Evolutionary conservation across 768 basidiomycete species (phyloP).

Genomic region (Hirschioporus abietinus): DNA sequence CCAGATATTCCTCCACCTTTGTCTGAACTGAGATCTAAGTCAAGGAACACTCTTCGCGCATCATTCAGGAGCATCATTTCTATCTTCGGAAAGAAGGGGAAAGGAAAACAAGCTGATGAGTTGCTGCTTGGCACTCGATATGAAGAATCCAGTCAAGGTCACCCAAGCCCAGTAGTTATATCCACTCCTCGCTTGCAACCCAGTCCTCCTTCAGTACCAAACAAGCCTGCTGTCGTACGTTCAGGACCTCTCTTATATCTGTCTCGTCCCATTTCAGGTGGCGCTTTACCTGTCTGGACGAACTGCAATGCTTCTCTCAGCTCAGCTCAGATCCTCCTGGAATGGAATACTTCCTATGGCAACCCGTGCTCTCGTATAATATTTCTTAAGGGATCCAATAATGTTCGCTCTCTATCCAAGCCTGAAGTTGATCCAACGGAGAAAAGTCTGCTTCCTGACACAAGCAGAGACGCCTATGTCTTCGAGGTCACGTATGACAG

Average conservation of each 20-base stretch:
- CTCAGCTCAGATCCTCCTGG: constrained; percentile 38
- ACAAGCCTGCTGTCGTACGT: constrained; percentile 10
- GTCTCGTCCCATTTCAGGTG: constrained; percentile 23
- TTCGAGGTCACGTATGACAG: constrained; percentile 65
- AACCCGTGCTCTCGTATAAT: constrained; percentile 42
- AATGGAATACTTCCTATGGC: constrained; percentile 38
- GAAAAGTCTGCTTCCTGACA: constrained; percentile 34
- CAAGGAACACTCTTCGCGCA: constrained; percentile 48
- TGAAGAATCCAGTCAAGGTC: constrained; percentile 13
- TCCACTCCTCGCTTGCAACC: not conserved
- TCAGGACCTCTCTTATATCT: constrained; percentile 48
- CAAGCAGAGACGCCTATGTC: constrained; percentile 38
- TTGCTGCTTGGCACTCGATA: constrained; percentile 10
- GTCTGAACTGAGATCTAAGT: constrained; percentile 27
- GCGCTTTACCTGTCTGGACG: constrained; percentile 41
- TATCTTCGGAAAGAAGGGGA: constrained; percentile 35
- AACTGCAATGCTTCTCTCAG: constrained; percentile 37
- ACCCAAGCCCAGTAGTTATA: not conserved
- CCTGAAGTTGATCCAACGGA: constrained; percentile 41
- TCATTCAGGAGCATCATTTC: constrained; percentile 61
- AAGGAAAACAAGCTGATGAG: constrained; percentile 19
- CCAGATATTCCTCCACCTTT: constrained; percentile 15
- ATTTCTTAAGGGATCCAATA: constrained; percentile 46
- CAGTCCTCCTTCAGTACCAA: constrained; percentile 3
- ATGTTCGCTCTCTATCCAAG: constrained; percentile 54